Evolutionary conservation across 2,329 filamentous ascomycete genomes (phyloP).

Genomic region (Neofusicoccum ribis): DNA sequence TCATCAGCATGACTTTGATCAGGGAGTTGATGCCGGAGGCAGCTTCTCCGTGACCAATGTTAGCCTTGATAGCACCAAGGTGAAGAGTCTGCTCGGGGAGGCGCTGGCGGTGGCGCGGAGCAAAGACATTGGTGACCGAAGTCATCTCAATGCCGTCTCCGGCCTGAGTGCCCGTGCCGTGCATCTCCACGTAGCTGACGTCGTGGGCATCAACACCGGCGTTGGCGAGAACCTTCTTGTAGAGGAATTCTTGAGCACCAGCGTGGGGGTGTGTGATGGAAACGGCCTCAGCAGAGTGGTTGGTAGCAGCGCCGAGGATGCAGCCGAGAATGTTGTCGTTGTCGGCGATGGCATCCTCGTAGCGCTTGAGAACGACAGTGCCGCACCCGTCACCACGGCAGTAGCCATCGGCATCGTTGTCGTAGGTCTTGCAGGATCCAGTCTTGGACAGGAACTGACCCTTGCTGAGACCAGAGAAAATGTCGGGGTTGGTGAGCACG

Average conservation of each 20-base stretch:
- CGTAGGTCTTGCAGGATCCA: slow-evolving; percentile 33
- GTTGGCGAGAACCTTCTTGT: slow-evolving; percentile 67
- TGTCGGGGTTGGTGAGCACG: slow-evolving; percentile 32
- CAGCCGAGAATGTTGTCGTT: slow-evolving; percentile 37
- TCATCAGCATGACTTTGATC: slow-evolving; percentile 55
- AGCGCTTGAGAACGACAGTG: slow-evolving; percentile 34
- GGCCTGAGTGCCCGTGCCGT: slow-evolving; percentile 84
- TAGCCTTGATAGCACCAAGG: slow-evolving; percentile 57
- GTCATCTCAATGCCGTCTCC: slow-evolving; percentile 82
- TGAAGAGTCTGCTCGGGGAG: slow-evolving; percentile 51
- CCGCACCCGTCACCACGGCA: slow-evolving; percentile 36
- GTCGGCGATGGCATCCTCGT: slow-evolving; percentile 35
- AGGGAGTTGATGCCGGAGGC: slow-evolving; percentile 57
- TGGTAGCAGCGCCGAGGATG: slow-evolving; percentile 39
- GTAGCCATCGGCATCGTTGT: slow-evolving; percentile 37
- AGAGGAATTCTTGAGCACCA: slow-evolving; percentile 47
- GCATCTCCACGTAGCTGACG: slow-evolving; percentile 84
- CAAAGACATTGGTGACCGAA: slow-evolving; percentile 68
- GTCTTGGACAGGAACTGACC: slow-evolving; percentile 32
- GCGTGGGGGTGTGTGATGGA: slow-evolving; percentile 32
- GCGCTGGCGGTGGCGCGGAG: slow-evolving; percentile 53
- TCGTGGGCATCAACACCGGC: slow-evolving; percentile 75
- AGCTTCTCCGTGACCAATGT: slow-evolving; percentile 57
- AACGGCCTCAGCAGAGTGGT: slow-evolving; percentile 40
- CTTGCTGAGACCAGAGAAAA: slow-evolving; percentile 43